phyloP scores from a whole-genome alignment of 768 basidiomycete species.

The Tulasnella sp. region DNA sequence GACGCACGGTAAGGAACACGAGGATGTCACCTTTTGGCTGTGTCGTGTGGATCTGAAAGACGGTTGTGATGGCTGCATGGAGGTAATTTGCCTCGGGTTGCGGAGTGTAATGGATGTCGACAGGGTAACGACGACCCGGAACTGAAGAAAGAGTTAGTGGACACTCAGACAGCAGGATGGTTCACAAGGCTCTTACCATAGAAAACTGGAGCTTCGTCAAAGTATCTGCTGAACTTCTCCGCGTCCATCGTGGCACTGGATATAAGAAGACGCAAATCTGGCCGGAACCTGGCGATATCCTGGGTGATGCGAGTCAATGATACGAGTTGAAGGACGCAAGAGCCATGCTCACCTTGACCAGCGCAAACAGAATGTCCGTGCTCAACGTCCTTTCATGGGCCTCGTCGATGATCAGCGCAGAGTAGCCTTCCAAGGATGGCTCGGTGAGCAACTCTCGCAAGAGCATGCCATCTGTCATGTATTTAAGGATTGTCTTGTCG shows the following conservation, averaged over 20 bases:
- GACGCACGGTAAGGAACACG: slow-evolving; percentile 82
- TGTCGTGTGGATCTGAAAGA: slow-evolving; percentile 98
- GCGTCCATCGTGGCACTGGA: slow-evolving; percentile 92
- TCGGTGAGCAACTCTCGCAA: slow-evolving; percentile 95
- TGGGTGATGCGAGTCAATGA: slow-evolving; percentile 30
- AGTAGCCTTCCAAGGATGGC: slow-evolving; percentile 89
- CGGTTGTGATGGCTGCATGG: slow-evolving; percentile 95
- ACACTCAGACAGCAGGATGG: neutral
- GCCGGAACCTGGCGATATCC: slow-evolving; percentile 95
- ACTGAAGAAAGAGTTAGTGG: slow-evolving; percentile 36
- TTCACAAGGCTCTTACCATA: slow-evolving; percentile 43
- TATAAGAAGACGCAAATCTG: slow-evolving; percentile 84
- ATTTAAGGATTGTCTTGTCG: slow-evolving; percentile 97
- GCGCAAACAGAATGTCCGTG: slow-evolving; percentile 96
- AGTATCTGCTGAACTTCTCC: slow-evolving; percentile 95
- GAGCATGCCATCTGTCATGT: slow-evolving; percentile 99
- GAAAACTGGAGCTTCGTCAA: slow-evolving; percentile 92
- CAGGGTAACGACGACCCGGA: slow-evolving; percentile 92
- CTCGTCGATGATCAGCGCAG: slow-evolving; percentile 94
- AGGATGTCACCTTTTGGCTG: slow-evolving; percentile 96
- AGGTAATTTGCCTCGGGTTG: slow-evolving; percentile 99
- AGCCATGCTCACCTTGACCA: slow-evolving; percentile 76
- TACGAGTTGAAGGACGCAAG: slow-evolving; percentile 16
- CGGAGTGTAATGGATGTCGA: slow-evolving; percentile 97
- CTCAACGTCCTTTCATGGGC: slow-evolving; percentile 95